Evolutionary conservation across 441 rosid species (phyloP), one percentile per base, ranked within the genome.

Genomic region (Gossypium laxum): DNA sequence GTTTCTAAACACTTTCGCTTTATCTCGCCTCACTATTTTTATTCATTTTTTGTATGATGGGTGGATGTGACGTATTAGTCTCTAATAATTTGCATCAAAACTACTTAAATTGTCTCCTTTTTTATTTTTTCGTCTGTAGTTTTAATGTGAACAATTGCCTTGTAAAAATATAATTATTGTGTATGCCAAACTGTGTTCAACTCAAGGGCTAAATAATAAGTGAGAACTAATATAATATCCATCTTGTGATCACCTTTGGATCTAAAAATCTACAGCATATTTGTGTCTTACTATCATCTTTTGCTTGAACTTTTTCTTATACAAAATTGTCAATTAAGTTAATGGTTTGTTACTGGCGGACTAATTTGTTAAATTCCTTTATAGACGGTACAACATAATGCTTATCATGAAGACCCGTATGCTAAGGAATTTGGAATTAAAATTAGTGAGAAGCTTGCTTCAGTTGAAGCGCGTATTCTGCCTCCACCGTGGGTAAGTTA

Each of bases 341-440:
- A 1, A 22, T 14, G 52, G 18, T 30, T 55, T 69, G 15, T 69
- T 21, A 24, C 18, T 59, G 24, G 60, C 47, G 18, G 54, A 10
- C 15, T 51, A 18, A 69, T 30, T 69, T 51, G 2, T 15, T 69
- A 14, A 47, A 22, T 58, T 56, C 71, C 81, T 67, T 15, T 78
- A 59, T 67, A 91, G 97, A 93, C 94, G n/a, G 94, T 93, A 30
- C 38, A 7, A 3, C 92, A 86, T 50, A 93, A 93, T 83, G 88
- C 87, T 2, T 89, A 89, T 65, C 72, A 57, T 54, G 62, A 86
- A 8, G 98, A 93, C 82, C 93, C 87, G 1, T 91, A 87, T 68
- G 98, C 98, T 1, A 82, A 87, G 75, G 98, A 91, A 75, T 91
- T 93, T 78, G 98, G 97, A 14, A 93, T 93, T 50, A 88, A 84